These are phyloP conservation scores for Trichosporon inkin DNA, from an alignment of 1,284 basidiomycete species.

Conservation along the genomic window DNA sequence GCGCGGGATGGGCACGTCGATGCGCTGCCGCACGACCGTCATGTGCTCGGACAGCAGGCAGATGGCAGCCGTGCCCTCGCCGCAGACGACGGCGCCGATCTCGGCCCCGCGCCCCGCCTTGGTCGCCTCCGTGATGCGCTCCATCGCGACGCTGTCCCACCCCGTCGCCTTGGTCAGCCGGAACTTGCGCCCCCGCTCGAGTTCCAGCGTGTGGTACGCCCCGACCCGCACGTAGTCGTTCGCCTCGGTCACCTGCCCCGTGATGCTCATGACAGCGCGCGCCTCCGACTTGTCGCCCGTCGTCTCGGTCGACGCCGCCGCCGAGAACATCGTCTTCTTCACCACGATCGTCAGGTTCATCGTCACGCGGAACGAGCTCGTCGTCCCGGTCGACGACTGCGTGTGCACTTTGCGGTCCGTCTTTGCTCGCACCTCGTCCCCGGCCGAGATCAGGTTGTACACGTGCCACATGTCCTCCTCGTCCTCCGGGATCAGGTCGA, in stretches of 20 bases:
- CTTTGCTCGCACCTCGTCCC: constrained; percentile 82
- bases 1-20: constrained; percentile 84
- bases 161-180: constrained; percentile 77
- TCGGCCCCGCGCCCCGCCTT: constrained; percentile 91
- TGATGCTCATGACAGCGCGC: constrained; percentile 71
- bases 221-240: constrained; percentile 90
- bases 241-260: constrained; percentile 83
- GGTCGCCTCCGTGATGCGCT: constrained; percentile 79
- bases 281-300: constrained; percentile 49
- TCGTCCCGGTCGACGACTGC: constrained; percentile 86
- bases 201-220: constrained; percentile 90
- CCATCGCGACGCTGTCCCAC: constrained; percentile 87
- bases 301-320: constrained; percentile 56
- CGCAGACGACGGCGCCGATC: constrained; percentile 91
- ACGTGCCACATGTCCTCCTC: constrained; percentile 99
- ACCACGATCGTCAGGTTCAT: constrained; percentile 82
- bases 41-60: constrained; percentile 95
- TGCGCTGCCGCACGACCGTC: constrained; percentile 87
- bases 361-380: constrained; percentile 81
- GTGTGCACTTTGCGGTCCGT: constrained; percentile 71
- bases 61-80: constrained; percentile 89
- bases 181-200: constrained; percentile 63
- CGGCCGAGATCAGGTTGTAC: constrained; percentile 92
- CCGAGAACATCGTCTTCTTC: constrained; percentile 63
- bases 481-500: constrained; percentile 85